Evolutionary conservation across 768 basidiomycete genomes (phyloP).

Genomic region (Leccinellum albellum): DNA sequence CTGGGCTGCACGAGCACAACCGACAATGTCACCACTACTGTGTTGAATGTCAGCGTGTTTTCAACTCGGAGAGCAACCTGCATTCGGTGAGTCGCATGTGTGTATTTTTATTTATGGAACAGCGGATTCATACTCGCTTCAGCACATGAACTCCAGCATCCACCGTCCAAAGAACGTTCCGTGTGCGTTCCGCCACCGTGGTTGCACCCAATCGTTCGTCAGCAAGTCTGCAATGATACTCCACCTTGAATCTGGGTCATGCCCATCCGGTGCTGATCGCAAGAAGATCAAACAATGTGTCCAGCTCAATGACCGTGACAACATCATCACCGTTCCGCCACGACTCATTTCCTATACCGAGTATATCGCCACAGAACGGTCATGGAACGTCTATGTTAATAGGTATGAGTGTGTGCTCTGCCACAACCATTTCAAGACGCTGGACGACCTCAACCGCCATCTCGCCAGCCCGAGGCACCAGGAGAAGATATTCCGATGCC

Average conservation of each 20-base stretch:
- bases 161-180: slow-evolving; percentile 41
- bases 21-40: slow-evolving; percentile 46
- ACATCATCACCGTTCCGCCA: slow-evolving; percentile 53
- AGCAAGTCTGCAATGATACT: slow-evolving; percentile 52
- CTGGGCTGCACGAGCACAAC: slow-evolving; percentile 46
- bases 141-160: slow-evolving; percentile 52
- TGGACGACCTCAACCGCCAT: slow-evolving; percentile 55
- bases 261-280: slow-evolving; percentile 47
- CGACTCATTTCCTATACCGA: slow-evolving; percentile 41
- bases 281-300: slow-evolving; percentile 35
- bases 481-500: slow-evolving; percentile 53
- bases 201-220: slow-evolving; percentile 48
- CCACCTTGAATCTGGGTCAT: slow-evolving; percentile 61
- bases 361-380: slow-evolving; percentile 33
- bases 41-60: slow-evolving; percentile 39
- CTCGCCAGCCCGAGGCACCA: slow-evolving; percentile 59
- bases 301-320: slow-evolving; percentile 39
- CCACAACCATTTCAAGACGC: slow-evolving; percentile 37
- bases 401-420: slow-evolving; percentile 67
- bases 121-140: background rate
- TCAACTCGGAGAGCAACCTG: slow-evolving; percentile 29
- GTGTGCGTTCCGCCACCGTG: slow-evolving; percentile 31
- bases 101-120: background rate
- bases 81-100: slow-evolving; percentile 6
- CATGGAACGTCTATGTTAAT: slow-evolving; percentile 34